Conservation (phyloP, 768 basidiomycete genomes). For the Phylloporus sp. region DNA sequence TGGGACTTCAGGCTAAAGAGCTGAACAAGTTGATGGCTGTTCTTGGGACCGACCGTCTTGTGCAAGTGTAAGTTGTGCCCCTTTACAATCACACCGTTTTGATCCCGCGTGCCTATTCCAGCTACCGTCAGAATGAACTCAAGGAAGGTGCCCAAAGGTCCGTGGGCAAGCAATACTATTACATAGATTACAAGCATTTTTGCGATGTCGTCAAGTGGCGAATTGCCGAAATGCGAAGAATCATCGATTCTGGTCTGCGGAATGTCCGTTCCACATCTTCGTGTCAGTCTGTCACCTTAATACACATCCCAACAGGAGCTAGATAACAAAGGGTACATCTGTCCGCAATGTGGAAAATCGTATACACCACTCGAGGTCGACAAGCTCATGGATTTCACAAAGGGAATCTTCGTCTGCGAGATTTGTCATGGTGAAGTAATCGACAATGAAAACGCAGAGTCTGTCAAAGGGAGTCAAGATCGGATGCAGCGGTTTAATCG, state of each 20-base stretch:
- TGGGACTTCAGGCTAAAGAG: slow-evolving; percentile 87
- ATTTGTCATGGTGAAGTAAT: slow-evolving; percentile 81
- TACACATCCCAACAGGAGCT: slow-evolving; percentile 58
- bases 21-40: slow-evolving; percentile 85
- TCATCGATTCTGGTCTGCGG: slow-evolving; percentile 84
- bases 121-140: slow-evolving; percentile 87
- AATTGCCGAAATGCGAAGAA: slow-evolving; percentile 84
- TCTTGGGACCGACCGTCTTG: slow-evolving; percentile 70
- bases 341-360: slow-evolving; percentile 78
- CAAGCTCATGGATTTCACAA: slow-evolving; percentile 68
- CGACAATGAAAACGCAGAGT: slow-evolving; percentile 89
- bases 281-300: background rate
- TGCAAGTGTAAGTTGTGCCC: slow-evolving; percentile 58
- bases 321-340: slow-evolving; percentile 96
- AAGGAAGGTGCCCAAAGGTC: slow-evolving; percentile 86
- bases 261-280: slow-evolving; percentile 51
- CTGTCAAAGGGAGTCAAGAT: slow-evolving; percentile 80
- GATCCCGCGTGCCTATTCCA: slow-evolving; percentile 26
- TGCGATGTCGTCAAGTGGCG: slow-evolving; percentile 99
- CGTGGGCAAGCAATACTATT: slow-evolving; percentile 89
- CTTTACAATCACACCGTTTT: background rate
- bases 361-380: slow-evolving; percentile 86
- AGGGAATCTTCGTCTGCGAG: slow-evolving; percentile 75
- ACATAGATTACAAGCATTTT: slow-evolving; percentile 91
- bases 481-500: slow-evolving; percentile 93